Conservation (phyloP, 441 rosid genomes). For the Pelargonium citronellum region DNA sequence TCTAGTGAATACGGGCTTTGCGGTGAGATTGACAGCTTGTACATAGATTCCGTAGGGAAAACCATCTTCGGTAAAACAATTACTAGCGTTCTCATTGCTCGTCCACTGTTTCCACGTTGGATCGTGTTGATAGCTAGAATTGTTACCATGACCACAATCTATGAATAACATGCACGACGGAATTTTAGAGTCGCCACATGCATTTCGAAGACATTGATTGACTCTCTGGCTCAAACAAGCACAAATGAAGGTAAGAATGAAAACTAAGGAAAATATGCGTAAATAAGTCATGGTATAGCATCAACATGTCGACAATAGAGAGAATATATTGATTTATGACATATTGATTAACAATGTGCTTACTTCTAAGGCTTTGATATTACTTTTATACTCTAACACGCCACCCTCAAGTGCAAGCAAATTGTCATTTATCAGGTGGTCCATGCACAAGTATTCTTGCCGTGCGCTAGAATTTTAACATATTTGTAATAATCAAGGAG, state of each 20-base stretch:
- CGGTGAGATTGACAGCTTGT: conserved; percentile 51
- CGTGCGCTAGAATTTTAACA: too few species aligned
- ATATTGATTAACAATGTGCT: too few species aligned
- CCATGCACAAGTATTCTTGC: too few species aligned
- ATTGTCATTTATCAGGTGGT: too few species aligned
- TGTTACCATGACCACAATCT: conserved; percentile 51
- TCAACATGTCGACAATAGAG: too few species aligned
- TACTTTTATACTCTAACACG: too few species aligned
- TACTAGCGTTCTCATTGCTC: conserved; percentile 30
- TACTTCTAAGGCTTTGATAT: too few species aligned
- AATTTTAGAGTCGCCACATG: conserved; percentile 28
- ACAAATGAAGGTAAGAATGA: neutral
- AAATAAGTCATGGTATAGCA: too few species aligned
- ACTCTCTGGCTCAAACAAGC: conserved; percentile 55
- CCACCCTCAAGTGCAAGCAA: too few species aligned
- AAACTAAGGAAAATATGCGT: too few species aligned
- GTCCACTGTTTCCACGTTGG: conserved; percentile 29
- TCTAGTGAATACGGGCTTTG: conserved; percentile 39
- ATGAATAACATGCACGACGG: conserved; percentile 28
- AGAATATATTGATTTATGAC: too few species aligned
- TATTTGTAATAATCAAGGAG: too few species aligned
- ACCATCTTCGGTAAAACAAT: conserved; percentile 40
- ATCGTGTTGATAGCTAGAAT: rapidly evolving
- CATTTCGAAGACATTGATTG: conserved; percentile 68
- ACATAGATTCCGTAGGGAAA: conserved; percentile 63